These are phyloP conservation scores for Phytophthora crassamura DNA, from an alignment of 352 stramenopile genomes.

Conservation along the genomic window DNA sequence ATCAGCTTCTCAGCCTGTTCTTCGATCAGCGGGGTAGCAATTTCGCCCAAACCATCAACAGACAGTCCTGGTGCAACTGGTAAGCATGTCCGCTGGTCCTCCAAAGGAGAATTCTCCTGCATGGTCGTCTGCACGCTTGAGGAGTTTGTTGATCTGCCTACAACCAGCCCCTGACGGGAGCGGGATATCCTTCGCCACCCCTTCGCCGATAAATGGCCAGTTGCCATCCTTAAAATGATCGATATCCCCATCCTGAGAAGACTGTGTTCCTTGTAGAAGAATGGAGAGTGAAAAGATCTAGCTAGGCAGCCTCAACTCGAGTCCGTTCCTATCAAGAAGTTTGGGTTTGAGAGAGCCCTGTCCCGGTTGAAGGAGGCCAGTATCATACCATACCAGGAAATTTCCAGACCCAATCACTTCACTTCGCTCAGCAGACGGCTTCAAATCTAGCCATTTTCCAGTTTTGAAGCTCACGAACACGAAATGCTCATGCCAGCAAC, in stretches of 20 bases:
- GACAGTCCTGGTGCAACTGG: slow-evolving; percentile 1
- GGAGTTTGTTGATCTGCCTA: slow-evolving; percentile 10
- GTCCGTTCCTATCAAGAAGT: too few species aligned
- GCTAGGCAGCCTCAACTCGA: too few species aligned
- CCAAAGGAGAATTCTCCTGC: slow-evolving; percentile 15
- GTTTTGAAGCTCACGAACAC: slow-evolving; percentile 54
- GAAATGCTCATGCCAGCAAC: slow-evolving; percentile 49
- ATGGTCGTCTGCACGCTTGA: neutral
- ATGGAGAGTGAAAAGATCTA: too few species aligned
- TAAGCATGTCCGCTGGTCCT: neutral
- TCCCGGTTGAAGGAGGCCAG: too few species aligned
- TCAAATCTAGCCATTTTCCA: slow-evolving; percentile 54
- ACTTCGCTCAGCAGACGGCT: slow-evolving; percentile 9
- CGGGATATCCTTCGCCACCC: neutral
- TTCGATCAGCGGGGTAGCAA: slow-evolving; percentile 1
- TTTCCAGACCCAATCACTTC: too few species aligned
- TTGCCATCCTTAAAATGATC: neutral
- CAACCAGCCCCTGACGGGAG: neutral
- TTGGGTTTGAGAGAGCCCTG: too few species aligned
- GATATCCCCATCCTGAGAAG: too few species aligned
- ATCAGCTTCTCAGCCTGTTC: slow-evolving; percentile 13
- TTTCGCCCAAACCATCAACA: slow-evolving; percentile 5
- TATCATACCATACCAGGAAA: too few species aligned
- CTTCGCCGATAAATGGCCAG: neutral
- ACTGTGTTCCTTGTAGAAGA: too few species aligned